Evolutionary conservation across 208 protist species (phyloP).

Genomic region (Phytomonas francai): DNA sequence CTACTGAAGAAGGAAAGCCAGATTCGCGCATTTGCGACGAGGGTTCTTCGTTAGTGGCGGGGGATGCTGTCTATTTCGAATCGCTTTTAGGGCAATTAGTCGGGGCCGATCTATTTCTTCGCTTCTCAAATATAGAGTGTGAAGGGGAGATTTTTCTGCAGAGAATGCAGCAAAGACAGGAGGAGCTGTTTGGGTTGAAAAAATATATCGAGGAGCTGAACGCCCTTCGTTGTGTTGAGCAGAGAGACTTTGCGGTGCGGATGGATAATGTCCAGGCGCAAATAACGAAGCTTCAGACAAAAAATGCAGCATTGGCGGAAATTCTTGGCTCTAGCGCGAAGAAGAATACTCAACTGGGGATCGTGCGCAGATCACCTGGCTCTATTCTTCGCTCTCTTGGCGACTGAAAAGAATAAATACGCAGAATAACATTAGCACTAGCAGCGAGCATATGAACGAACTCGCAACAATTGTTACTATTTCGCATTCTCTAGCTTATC

Average conservation of each 20-base stretch:
- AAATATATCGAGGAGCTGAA: slow-evolving; percentile 5
- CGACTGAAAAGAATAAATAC: background rate
- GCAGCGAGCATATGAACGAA: no score
- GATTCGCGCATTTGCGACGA: background rate
- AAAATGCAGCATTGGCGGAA: slow-evolving; percentile 30
- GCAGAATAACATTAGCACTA: background rate
- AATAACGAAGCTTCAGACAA: slow-evolving; percentile 14
- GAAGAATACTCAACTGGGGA: background rate
- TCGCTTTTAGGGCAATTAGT: background rate
- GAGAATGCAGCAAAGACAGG: slow-evolving; percentile 5
- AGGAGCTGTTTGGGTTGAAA: slow-evolving; percentile 3
- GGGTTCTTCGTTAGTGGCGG: background rate
- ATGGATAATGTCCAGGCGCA: slow-evolving; percentile 9
- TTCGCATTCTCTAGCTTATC: no score
- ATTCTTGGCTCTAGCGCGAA: slow-evolving; percentile 10
- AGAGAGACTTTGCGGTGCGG: slow-evolving; percentile 2
- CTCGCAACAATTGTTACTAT: no score
- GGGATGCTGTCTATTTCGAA: background rate
- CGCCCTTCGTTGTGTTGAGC: slow-evolving; percentile 9
- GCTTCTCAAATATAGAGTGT: background rate
- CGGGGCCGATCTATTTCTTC: background rate
- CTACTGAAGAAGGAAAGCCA: background rate
- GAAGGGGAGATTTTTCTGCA: background rate
- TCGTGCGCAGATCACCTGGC: background rate
- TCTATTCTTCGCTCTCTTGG: background rate